Evolutionary conservation across 306 rosid genomes (phyloP), one percentile per base, ranked within the genome.

Genomic region (Trichosanthes cucumerina): DNA sequence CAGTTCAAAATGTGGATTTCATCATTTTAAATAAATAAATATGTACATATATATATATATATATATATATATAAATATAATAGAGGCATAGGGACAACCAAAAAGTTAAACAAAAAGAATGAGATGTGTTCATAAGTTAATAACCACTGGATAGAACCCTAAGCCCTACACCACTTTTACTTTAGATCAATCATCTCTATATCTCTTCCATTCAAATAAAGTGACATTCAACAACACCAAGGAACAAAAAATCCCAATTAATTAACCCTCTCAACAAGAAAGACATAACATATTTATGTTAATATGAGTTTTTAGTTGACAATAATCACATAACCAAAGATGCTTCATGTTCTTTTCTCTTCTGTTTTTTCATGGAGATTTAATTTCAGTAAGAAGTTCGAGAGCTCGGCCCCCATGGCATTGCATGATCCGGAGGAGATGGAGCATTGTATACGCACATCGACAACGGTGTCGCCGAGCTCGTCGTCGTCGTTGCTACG

Each of bases 401-500:
- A 80, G 79, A 80, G 53, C 74, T 56, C 39, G 78, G 79, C 69
- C 84, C 83, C 92, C 92, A 86, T 14, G 83, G 85, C 87, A 86
- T 81, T 21, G 31, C 80, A 69, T 38, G 73, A 9, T 83, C 83
- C 13, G 75, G 8, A 9, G 80, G 75, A 43, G 59, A 38, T 4
- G 75, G 38, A 18, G 84, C 59, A 63, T 38, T 84, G 76, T 84
- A 83, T 53, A 39, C 81, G 44, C 76, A 71, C 2, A 63, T 34
- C 0, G 86, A 65, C 31, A 53, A 46, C 4, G 86, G 78, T 49
- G 78, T 47, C 10, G 46, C 80, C 19, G 57, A 79, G 56, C 54
- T 52, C 47, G 72, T 75, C 6, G 72, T 75, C 6, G 58, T 21
- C 2, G 75, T 46, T 2, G 38, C 24, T 0, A 38, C 14, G 6